These are phyloP conservation scores for Cutaneotrichosporon curvatum DNA, from an alignment of 1,284 basidiomycete genomes.

Conservation along the genomic window DNA sequence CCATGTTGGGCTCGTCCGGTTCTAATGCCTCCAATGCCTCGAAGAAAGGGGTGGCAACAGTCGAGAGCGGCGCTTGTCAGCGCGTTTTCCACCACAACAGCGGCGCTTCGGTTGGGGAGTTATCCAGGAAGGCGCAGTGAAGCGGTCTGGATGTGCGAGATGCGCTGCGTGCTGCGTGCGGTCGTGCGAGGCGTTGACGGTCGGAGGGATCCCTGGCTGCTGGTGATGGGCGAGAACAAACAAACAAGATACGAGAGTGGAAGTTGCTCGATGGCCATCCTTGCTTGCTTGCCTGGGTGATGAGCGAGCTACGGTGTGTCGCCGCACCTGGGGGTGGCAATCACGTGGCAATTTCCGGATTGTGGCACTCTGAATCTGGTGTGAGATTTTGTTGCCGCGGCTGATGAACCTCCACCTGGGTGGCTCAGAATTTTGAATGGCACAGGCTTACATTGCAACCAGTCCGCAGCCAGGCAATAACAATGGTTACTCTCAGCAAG, in stretches of 20 bases:
- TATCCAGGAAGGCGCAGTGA: not conserved
- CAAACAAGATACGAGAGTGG: not conserved
- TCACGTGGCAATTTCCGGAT: conserved; percentile 2
- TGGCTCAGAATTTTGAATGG: conserved; percentile 8
- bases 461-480: conserved; percentile 4
- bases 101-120: too few species aligned
- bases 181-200: not conserved
- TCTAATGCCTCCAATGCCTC: not conserved
- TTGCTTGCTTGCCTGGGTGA: too few species aligned
- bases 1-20: conserved; percentile 27
- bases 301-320: too few species aligned
- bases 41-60: too few species aligned
- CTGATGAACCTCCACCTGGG: conserved; percentile 13
- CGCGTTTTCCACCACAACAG: not conserved
- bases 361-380: not conserved
- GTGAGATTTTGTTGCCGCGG: conserved; percentile 1
- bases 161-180: not conserved
- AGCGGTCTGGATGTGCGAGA: conserved; percentile 6
- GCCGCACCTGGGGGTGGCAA: too few species aligned
- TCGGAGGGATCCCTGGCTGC: too few species aligned
- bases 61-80: not conserved
- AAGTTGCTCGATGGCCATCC: too few species aligned
- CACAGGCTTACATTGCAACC: not conserved
- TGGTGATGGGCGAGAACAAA: not conserved
- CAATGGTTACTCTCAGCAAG: conserved; percentile 33